Evolutionary conservation across 805 yeast species (phyloP).

Genomic region (Yarrowia osloensis): DNA sequence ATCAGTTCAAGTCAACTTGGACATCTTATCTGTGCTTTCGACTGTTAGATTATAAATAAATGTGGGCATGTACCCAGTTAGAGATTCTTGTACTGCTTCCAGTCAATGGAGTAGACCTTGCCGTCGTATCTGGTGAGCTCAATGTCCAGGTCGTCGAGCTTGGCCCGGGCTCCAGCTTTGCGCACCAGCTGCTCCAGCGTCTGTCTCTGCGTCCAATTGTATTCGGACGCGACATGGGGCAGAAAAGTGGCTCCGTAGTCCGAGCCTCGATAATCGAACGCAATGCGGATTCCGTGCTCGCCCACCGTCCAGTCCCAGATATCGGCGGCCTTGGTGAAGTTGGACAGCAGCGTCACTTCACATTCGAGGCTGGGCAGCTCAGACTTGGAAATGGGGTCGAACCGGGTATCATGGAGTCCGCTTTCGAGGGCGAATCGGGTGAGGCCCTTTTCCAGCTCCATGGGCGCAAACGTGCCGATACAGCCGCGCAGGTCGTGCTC

Average conservation of each 20-base stretch:
- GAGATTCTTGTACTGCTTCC: constrained; percentile 5
- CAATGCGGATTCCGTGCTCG: constrained; percentile 71
- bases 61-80: neutral
- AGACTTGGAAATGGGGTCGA: constrained; percentile 56
- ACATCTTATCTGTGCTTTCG: no score
- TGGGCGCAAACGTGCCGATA: constrained; percentile 79
- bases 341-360: constrained; percentile 63
- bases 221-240: constrained; percentile 89
- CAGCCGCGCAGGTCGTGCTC: constrained; percentile 72
- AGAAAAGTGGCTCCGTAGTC: constrained; percentile 74
- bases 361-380: constrained; percentile 60
- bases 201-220: constrained; percentile 72
- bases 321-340: constrained; percentile 55
- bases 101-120: constrained; percentile 19
- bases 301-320: constrained; percentile 81
- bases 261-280: constrained; percentile 48
- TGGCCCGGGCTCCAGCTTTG: constrained; percentile 54
- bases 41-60: no score
- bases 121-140: constrained; percentile 24
- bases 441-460: constrained; percentile 60
- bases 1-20: no score
- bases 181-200: constrained; percentile 70
- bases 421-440: constrained; percentile 54
- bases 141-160: constrained; percentile 13
- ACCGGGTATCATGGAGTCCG: constrained; percentile 79